A percentile compares a stretch with the other conserved stretches of the same genome.
These are phyloP conservation scores for Aspergillus vadensis DNA, from an alignment of 2,329 filamentous ascomycete genomes.

Conservation along the genomic window DNA sequence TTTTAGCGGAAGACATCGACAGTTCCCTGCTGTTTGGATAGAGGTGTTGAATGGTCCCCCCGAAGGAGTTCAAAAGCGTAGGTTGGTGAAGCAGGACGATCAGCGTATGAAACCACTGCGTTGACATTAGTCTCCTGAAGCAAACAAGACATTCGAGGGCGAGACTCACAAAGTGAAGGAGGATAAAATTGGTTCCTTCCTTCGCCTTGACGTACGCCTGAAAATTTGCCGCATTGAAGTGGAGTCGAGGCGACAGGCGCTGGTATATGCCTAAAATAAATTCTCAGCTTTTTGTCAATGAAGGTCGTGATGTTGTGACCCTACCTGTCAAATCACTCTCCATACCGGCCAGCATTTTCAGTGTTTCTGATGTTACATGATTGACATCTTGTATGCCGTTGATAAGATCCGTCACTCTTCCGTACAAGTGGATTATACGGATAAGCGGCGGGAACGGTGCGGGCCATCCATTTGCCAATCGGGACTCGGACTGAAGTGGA, in stretches of 20 bases:
- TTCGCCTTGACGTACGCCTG: conserved; percentile 78
- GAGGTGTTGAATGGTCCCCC: conserved; percentile 68
- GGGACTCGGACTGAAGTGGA: conserved; percentile 56
- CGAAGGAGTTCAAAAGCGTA: conserved; percentile 76
- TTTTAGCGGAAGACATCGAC: conserved; percentile 88
- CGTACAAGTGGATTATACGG: conserved; percentile 82
- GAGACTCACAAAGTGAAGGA: conserved; percentile 66
- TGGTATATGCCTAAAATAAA: conserved; percentile 61
- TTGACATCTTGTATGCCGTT: conserved; percentile 76
- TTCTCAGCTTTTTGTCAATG: conserved; percentile 3
- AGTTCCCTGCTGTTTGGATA: conserved; percentile 77
- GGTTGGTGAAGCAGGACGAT: conserved; percentile 85
- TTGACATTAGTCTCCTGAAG: conserved; percentile 19
- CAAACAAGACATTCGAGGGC: neutral
- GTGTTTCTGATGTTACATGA: conserved; percentile 73
- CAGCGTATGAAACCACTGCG: conserved; percentile 76
- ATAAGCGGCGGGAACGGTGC: conserved; percentile 78
- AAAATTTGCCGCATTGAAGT: conserved; percentile 85
- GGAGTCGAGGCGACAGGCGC: conserved; percentile 70
- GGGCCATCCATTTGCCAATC: conserved; percentile 66
- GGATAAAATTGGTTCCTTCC: conserved; percentile 82
- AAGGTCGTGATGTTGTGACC: conserved; percentile 23
- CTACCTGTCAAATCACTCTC: conserved; percentile 73
- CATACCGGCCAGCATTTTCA: conserved; percentile 72
- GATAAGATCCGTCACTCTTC: conserved; percentile 77